Evolutionary conservation across 78 protist species (phyloP).

Genomic region (Diacronema lutheri): DNA sequence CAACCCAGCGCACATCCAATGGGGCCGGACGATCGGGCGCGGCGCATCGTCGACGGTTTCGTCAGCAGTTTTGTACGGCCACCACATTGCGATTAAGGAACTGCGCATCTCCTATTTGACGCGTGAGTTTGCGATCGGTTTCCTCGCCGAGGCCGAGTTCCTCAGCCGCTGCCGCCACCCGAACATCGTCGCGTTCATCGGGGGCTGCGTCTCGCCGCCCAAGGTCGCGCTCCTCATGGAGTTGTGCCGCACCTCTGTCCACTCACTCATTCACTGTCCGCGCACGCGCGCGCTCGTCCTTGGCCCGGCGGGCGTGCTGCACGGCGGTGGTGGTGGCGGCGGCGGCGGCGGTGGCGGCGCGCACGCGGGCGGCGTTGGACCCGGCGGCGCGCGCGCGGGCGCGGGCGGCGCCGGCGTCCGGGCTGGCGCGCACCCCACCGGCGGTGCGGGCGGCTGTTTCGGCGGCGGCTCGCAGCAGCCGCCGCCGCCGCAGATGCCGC

Average conservation of each 20-base stretch:
- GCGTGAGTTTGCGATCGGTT: neutral
- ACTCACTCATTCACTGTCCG: neutral
- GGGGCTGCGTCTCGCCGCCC: neutral
- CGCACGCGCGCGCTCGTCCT: too few relatives aligned
- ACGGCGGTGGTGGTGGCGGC: too few relatives aligned
- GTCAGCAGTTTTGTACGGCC: neutral
- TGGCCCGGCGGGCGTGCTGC: too few relatives aligned
- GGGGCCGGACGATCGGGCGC: neutral
- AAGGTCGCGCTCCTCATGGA: constrained; percentile 8
- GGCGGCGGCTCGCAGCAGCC: too few relatives aligned
- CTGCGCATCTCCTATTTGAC: neutral
- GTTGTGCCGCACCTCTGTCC: neutral
- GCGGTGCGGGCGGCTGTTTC: too few relatives aligned
- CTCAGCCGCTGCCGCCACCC: constrained; percentile 5
- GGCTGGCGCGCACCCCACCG: too few relatives aligned
- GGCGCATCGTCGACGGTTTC: neutral
- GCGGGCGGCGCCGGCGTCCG: too few relatives aligned
- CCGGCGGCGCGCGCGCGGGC: too few relatives aligned
- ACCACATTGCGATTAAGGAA: neutral
- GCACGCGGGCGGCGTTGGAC: too few relatives aligned
- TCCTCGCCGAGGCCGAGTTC: constrained; percentile 17
- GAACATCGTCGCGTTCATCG: neutral
- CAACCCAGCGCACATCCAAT: neutral
- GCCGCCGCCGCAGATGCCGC: too few relatives aligned
- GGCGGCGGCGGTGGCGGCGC: too few relatives aligned